Conservation (phyloP, 2,329 filamentous ascomycete genomes). For the Lecanicillium sp. region DNA sequence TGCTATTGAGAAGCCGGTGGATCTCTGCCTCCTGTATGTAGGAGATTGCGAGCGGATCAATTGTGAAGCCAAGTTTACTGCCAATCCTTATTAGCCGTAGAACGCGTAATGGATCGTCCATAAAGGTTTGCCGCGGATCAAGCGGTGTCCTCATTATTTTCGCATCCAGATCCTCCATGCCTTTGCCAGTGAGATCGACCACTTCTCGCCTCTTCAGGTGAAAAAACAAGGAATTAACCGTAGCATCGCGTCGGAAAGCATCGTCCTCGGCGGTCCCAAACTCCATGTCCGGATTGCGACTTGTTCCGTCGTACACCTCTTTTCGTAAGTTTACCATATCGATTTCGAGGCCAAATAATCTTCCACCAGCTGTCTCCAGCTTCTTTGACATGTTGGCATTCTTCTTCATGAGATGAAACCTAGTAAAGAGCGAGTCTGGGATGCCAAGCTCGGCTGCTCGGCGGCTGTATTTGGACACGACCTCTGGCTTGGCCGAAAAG, state of each 20-base stretch:
- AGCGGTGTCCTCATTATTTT: slow-evolving; percentile 12
- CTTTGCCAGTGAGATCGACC: slow-evolving; percentile 10
- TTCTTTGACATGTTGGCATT: slow-evolving; percentile 11
- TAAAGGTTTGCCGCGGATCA: slow-evolving; percentile 10
- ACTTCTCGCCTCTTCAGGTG: slow-evolving; percentile 11
- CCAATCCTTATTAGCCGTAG: slow-evolving; percentile 10
- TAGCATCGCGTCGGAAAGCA: slow-evolving; percentile 12
- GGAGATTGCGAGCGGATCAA: slow-evolving; percentile 1
- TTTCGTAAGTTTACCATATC: slow-evolving; percentile 14
- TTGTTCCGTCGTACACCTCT: slow-evolving; percentile 11
- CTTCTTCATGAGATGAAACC: slow-evolving; percentile 9
- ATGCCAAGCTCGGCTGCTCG: slow-evolving; percentile 4
- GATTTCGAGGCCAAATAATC: slow-evolving; percentile 12
- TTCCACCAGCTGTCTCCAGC: slow-evolving; percentile 11
- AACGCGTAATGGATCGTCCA: slow-evolving; percentile 13
- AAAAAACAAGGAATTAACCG: slow-evolving; percentile 12
- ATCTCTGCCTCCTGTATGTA: slow-evolving; percentile 8
- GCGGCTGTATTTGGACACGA: not conserved
- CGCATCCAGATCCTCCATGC: slow-evolving; percentile 8
- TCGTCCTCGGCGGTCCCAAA: slow-evolving; percentile 13
- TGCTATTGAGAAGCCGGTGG: slow-evolving; percentile 8
- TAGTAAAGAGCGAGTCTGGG: slow-evolving; percentile 3
- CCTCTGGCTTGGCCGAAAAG: slow-evolving; percentile 2
- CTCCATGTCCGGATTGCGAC: slow-evolving; percentile 11
- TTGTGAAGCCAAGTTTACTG: slow-evolving; percentile 9